Percentiles rank a stretch among this genome's conserved stretches.
These are phyloP conservation scores for Takashimella tepidaria DNA, from an alignment of 1,284 basidiomycete species.

Conservation along the genomic window DNA sequence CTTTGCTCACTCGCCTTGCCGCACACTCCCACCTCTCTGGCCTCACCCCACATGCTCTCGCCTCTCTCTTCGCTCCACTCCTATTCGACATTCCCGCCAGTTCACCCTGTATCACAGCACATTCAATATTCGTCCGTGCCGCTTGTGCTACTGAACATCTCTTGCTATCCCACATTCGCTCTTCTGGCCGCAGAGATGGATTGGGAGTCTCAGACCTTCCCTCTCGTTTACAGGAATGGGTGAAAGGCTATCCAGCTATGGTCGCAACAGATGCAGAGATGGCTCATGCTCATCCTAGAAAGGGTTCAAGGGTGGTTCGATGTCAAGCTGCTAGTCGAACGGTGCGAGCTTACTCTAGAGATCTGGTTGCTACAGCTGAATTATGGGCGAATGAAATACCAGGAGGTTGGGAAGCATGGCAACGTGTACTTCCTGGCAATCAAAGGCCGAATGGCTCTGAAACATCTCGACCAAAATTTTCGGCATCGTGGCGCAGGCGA, in stretches of 20 bases:
- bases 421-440: conserved; percentile 24
- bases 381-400: conserved; percentile 58
- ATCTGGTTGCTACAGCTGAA: conserved; percentile 67
- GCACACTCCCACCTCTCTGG: conserved; percentile 74
- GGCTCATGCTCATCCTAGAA: conserved; percentile 54
- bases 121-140: conserved; percentile 71
- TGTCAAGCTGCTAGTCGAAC: conserved; percentile 68
- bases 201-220: conserved; percentile 61
- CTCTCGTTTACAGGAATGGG: conserved; percentile 74
- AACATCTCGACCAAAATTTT: conserved; percentile 34
- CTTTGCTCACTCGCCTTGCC: conserved; percentile 69
- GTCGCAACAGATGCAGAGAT: conserved; percentile 50
- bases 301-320: conserved; percentile 65
- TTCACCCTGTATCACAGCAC: conserved; percentile 66
- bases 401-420: conserved; percentile 34
- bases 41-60: conserved; percentile 74
- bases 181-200: conserved; percentile 59
- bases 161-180: conserved; percentile 74
- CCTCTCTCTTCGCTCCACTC: conserved; percentile 79
- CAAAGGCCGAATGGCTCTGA: conserved; percentile 18
- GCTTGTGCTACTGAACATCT: conserved; percentile 83
- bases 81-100: conserved; percentile 59
- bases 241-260: conserved; percentile 72
- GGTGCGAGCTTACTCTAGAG: conserved; percentile 73
- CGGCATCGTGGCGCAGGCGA: conserved; percentile 26